Evolutionary conservation across 2,329 filamentous ascomycete genomes (phyloP).

Genomic region (Tympanopsis confertula): DNA sequence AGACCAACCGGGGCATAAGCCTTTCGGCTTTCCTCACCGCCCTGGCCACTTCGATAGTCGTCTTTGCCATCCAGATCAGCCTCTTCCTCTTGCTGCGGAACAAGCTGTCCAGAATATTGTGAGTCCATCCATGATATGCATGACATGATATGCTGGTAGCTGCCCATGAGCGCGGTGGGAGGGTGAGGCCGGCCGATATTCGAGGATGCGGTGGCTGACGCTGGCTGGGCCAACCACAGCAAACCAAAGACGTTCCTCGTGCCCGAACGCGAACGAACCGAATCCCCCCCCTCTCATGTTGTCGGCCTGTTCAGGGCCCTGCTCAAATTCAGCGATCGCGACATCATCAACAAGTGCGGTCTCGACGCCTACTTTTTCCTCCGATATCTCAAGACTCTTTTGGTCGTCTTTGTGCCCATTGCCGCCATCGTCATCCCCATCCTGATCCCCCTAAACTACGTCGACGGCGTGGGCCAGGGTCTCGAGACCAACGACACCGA

Average conservation of each 20-base stretch:
- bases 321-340: slow-evolving; percentile 59
- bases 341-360: slow-evolving; percentile 89
- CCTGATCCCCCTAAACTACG: slow-evolving; percentile 72
- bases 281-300: slow-evolving; percentile 50
- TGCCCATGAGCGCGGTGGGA: slow-evolving; percentile 6
- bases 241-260: slow-evolving; percentile 80
- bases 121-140: slow-evolving; percentile 17
- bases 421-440: slow-evolving; percentile 90
- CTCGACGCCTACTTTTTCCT: slow-evolving; percentile 96
- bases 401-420: slow-evolving; percentile 51
- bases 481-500: slow-evolving; percentile 28
- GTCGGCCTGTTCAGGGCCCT: slow-evolving; percentile 43
- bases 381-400: slow-evolving; percentile 66
- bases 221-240: slow-evolving; percentile 27
- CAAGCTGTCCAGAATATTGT: slow-evolving; percentile 76
- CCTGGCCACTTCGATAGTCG: slow-evolving; percentile 44
- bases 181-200: not conserved
- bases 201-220: slow-evolving; percentile 5
- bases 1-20: slow-evolving; percentile 16
- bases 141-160: slow-evolving; percentile 7
- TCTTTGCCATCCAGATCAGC: slow-evolving; percentile 53
- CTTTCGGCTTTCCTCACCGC: slow-evolving; percentile 53
- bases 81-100: slow-evolving; percentile 69
- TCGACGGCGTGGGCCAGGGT: slow-evolving; percentile 55
- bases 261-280: slow-evolving; percentile 70